Base-by-base conservation (phyloP, 441 rosid species). In the Adansonia rubrostipa region DNA sequence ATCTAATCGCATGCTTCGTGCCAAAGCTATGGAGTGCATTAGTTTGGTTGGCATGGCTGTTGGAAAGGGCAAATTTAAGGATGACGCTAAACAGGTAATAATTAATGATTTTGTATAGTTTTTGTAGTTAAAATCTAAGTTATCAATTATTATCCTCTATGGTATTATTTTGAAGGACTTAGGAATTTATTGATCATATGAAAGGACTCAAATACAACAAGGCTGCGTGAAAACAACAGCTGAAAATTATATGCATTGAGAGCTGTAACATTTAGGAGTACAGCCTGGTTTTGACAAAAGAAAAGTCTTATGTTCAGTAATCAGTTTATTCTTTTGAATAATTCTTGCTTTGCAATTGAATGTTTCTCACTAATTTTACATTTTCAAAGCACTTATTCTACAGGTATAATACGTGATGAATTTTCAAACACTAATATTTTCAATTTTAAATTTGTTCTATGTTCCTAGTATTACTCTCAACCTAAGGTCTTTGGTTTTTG, bases 31-130 rank as follows among this genome's bases (percentile, higher is more conserved):
- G 86, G 88, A 86, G 67, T 86, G 91, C 86, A 85, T 87, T 73
- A 87, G 89, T 79, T 74, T 81, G 84, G 86, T 87, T 42, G 88
- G 88, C 66, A 81, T 80, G 86, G 90, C 87, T 58, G 88, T 87
- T 81, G 92, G 92, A 74, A 85, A 86, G 76, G 82, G 86, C 68
- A 86, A 82, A 58, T 84, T 89, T 62, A 79, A 83, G 83, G 81
- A 84, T 50, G 90, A 89, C 22, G 87, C 87, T 62, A 82, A 86
- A 53, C 87, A 83, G 92, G 92, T 87, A 78, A 74, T 40, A 24
- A 63, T 77, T n/a, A 50, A 44, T 45, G 50, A 60, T 63, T 45
- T 69, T 71, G 36, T 69, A 45, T 57, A 47, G 14, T 20, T 17
- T 78, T 67, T 56, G 60, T 48, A 17, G 7, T 24, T 19, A 24